These are phyloP conservation scores for Sclerotinia glacialis DNA, from an alignment of 2,329 filamentous ascomycete genomes.

Conservation along the genomic window DNA sequence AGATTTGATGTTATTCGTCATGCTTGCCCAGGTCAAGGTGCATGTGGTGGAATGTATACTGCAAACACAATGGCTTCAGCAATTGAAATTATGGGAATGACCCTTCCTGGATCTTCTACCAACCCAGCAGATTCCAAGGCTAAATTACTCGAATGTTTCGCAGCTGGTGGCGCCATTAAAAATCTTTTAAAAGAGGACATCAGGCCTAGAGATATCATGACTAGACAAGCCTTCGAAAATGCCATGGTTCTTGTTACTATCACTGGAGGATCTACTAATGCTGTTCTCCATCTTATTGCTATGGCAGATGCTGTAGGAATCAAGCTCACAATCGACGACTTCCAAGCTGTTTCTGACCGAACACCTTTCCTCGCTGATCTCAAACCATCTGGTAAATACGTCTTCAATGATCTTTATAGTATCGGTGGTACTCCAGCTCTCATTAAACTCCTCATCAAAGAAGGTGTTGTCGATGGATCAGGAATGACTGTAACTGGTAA, in stretches of 20 bases:
- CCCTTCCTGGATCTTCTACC: constrained; percentile 77
- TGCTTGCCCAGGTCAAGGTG: constrained; percentile 80
- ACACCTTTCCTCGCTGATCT: constrained; percentile 79
- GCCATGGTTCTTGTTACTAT: constrained; percentile 82
- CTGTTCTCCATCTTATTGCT: constrained; percentile 79
- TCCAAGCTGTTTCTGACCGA: constrained; percentile 76
- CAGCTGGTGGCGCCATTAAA: constrained; percentile 70
- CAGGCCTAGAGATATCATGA: constrained; percentile 73
- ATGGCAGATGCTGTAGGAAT: constrained; percentile 79
- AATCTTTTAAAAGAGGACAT: constrained; percentile 75
- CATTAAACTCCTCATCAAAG: constrained; percentile 56
- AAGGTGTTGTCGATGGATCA: constrained; percentile 57
- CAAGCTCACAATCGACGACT: constrained; percentile 81
- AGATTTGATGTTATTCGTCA: constrained; percentile 93
- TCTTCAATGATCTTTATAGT: constrained; percentile 56
- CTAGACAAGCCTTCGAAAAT: constrained; percentile 77
- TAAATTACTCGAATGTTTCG: constrained; percentile 71
- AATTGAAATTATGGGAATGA: constrained; percentile 72
- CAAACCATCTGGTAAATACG: constrained; percentile 70
- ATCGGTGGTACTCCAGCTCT: constrained; percentile 58
- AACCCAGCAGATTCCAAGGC: constrained; percentile 70
- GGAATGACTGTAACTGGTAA: constrained; percentile 60
- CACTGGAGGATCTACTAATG: constrained; percentile 81
- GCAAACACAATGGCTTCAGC: constrained; percentile 75
- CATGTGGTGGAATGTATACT: constrained; percentile 84